Evolutionary conservation across 345 rosid species (phyloP).

Genomic region (Rhodomyrtus tomentosa): DNA sequence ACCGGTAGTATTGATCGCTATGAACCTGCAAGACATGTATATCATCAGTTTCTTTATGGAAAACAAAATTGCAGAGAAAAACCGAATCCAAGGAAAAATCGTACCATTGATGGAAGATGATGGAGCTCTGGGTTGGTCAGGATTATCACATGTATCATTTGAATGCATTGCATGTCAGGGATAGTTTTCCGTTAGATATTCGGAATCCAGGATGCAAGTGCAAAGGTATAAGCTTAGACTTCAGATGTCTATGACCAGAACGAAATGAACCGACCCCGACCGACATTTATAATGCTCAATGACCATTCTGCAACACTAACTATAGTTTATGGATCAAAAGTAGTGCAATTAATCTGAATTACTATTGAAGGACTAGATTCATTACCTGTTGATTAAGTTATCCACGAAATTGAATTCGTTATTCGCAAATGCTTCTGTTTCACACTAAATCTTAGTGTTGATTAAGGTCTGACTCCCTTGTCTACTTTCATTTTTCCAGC

Average conservation of each 20-base stretch:
- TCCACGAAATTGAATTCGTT: neutral
- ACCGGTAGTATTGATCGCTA: neutral
- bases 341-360: neutral
- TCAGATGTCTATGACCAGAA: neutral
- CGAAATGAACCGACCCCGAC: neutral
- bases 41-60: neutral
- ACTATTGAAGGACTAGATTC: neutral
- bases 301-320: neutral
- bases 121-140: neutral
- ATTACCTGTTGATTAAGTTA: neutral
- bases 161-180: neutral
- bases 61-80: neutral
- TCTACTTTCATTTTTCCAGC: neutral
- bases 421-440: neutral
- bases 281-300: neutral
- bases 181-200: neutral
- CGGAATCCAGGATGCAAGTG: too few relatives aligned
- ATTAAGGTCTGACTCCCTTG: neutral
- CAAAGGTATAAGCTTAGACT: too few relatives aligned
- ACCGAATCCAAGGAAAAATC: neutral
- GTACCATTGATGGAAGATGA: neutral
- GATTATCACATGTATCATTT: neutral
- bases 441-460: neutral
- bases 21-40: neutral
- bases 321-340: neutral